phyloP scores from a whole-genome alignment of 1,139 yeast genomes.

The Wickerhamomyces sp. region DNA sequence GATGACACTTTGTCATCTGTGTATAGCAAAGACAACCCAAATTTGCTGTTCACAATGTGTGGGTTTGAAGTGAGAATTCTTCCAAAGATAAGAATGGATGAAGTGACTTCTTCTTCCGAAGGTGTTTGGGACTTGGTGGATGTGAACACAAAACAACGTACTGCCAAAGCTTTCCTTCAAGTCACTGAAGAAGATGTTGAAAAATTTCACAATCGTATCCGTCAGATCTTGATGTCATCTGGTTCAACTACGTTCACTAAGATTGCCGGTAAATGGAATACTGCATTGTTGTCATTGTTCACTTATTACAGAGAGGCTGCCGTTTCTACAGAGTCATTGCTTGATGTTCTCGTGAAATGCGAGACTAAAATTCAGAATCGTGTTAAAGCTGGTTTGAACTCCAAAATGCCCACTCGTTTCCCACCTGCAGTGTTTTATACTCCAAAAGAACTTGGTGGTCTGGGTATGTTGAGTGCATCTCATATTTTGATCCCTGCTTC shows the following conservation, averaged over 20 bases:
- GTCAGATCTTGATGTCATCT: constrained; percentile 91
- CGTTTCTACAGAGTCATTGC: constrained; percentile 69
- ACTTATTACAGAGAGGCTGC: constrained; percentile 93
- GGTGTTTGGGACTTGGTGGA: constrained; percentile 90
- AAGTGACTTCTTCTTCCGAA: constrained; percentile 49
- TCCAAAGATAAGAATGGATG: constrained; percentile 64
- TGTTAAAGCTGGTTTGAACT: constrained; percentile 90
- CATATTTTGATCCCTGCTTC: constrained; percentile 93
- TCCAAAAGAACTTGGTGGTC: constrained; percentile 94
- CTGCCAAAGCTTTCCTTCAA: constrained; percentile 83
- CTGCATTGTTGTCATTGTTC: constrained; percentile 80
- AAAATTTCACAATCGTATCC: constrained; percentile 73
- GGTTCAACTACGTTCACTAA: constrained; percentile 95
- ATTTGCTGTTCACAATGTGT: constrained; percentile 81
- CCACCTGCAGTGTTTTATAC: constrained; percentile 99
- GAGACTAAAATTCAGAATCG: constrained; percentile 93
- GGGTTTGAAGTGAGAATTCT: constrained; percentile 91
- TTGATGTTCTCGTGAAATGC: constrained; percentile 81
- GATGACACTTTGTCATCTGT: constrained; percentile 80
- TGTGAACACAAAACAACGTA: constrained; percentile 70
- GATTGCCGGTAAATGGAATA: constrained; percentile 95
- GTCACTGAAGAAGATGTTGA: constrained; percentile 80
- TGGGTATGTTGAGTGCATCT: constrained; percentile 97
- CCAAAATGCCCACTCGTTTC: constrained; percentile 97
- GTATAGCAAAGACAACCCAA: constrained; percentile 86